phyloP scores from a whole-genome alignment of 139 green algal species.

The Tetraselmis striata region DNA sequence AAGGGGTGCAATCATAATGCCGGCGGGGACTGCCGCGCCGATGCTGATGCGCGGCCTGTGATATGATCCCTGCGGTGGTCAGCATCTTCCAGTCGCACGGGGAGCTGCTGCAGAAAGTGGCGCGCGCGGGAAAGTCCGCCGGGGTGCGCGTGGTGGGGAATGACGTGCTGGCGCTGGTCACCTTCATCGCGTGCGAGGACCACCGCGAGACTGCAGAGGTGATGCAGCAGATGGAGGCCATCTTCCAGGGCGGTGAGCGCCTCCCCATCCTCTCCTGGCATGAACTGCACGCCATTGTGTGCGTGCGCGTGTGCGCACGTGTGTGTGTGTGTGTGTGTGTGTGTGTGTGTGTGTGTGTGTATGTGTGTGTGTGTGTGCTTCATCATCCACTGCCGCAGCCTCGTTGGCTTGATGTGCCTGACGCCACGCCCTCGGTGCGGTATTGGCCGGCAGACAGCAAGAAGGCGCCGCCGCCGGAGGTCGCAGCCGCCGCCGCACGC shows the following conservation, averaged over 20 bases:
- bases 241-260: not conserved
- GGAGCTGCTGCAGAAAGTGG: constrained; percentile 34
- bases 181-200: constrained; percentile 49
- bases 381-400: not conserved
- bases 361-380: not conserved
- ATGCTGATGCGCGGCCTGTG: too few species aligned
- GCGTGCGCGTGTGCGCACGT: too few species aligned
- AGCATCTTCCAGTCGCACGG: constrained; percentile 28
- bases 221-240: constrained; percentile 25
- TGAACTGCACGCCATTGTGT: too few species aligned
- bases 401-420: too few species aligned
- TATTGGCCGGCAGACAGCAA: too few species aligned
- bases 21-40: too few species aligned
- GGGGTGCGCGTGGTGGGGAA: constrained; percentile 21
- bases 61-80: too few species aligned
- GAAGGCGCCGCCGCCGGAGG: not conserved
- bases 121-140: constrained; percentile 18
- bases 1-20: too few species aligned
- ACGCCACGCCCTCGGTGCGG: too few species aligned
- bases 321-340: too few species aligned
- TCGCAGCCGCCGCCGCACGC: constrained; percentile 33
- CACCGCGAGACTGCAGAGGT: constrained; percentile 24
- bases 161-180: constrained; percentile 46
- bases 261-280: too few species aligned
- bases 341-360: not conserved